Base-by-base conservation (phyloP, 2,329 filamentous ascomycete species). In the Exophiala dermatitidis region DNA sequence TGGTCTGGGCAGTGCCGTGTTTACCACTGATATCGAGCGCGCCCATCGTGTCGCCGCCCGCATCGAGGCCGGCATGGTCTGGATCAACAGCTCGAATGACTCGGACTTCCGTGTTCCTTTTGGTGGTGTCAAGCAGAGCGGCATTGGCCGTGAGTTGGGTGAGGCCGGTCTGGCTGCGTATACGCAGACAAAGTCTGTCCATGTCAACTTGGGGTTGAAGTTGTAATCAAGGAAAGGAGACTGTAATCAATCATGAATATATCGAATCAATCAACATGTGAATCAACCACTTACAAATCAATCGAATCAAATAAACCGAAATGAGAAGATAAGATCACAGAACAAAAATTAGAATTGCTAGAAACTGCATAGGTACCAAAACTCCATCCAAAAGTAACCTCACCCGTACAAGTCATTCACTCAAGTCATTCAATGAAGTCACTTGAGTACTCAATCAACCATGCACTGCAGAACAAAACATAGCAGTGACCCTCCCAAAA, bases 131-230 rank as follows among this genome's bases (percentile, higher is more conserved):
- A 74, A 74, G 63, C 71, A 74, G 61, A 72, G 69, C 50, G 72
- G 72, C 19, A 73, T 81, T 64, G 78, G 78, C 0, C 65, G 77
- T 19, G 74, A 80, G 56, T 59, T 72, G 53, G 69, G 70, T 4
- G 68, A 71, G 58, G 70, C 69, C 48, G 70, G 70, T 3, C 48
- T 72, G 46, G 69, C 71, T 33, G 70, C 68, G 9, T 72, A 72
- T 54, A 64, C 60, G 6, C 69, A 72, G 60, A 60, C 67, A 3
- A 72, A 72, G 63, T 66, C 69, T 28, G 66, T 72, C 9, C 69
- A 72, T 62, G 67, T 72, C 3, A 72, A 72, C 45, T 62, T 72
- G 67, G 69, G 69, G 0, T 65, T 57, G 37, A 67, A 53, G 48
- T 57, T 71, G 36, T 69, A 41, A 58, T 10, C 7, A 29, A 28